Evolutionary conservation across 1,284 basidiomycete species (phyloP).

Genomic region (Lentinus polychrous): DNA sequence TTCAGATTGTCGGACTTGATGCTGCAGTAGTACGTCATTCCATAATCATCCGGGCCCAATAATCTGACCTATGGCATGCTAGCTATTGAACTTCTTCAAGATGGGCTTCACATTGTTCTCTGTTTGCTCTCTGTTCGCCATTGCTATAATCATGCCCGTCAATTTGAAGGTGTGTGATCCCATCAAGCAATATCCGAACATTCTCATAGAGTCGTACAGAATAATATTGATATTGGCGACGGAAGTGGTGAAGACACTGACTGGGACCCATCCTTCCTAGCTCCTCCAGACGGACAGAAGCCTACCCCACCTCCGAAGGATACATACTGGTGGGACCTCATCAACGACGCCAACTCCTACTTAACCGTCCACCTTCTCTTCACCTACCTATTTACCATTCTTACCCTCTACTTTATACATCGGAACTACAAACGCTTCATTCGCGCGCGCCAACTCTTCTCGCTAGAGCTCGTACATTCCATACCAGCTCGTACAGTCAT

Average conservation of each 20-base stretch:
- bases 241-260: slow-evolving; percentile 38
- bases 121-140: slow-evolving; percentile 75
- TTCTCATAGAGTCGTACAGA: slow-evolving; percentile 33
- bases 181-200: background rate
- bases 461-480: slow-evolving; percentile 89
- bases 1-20: slow-evolving; percentile 95
- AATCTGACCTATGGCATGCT: slow-evolving; percentile 4
- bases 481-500: slow-evolving; percentile 92
- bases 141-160: slow-evolving; percentile 80
- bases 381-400: slow-evolving; percentile 87
- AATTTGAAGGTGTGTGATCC: slow-evolving; percentile 67
- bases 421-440: slow-evolving; percentile 88
- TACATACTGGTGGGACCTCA: slow-evolving; percentile 75
- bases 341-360: slow-evolving; percentile 82
- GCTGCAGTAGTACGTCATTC: slow-evolving; percentile 75
- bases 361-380: slow-evolving; percentile 86
- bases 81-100: slow-evolving; percentile 94
- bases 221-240: slow-evolving; percentile 64
- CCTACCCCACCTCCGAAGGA: slow-evolving; percentile 24
- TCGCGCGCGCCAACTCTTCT: slow-evolving; percentile 88
- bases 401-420: slow-evolving; percentile 83
- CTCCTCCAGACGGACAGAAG: slow-evolving; percentile 13
- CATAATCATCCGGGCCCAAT: background rate
- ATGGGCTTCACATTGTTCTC: slow-evolving; percentile 91
- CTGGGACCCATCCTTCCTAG: slow-evolving; percentile 17